These are phyloP conservation scores for Earliella scabrosa DNA, from an alignment of 1,284 basidiomycete genomes.

Conservation along the genomic window DNA sequence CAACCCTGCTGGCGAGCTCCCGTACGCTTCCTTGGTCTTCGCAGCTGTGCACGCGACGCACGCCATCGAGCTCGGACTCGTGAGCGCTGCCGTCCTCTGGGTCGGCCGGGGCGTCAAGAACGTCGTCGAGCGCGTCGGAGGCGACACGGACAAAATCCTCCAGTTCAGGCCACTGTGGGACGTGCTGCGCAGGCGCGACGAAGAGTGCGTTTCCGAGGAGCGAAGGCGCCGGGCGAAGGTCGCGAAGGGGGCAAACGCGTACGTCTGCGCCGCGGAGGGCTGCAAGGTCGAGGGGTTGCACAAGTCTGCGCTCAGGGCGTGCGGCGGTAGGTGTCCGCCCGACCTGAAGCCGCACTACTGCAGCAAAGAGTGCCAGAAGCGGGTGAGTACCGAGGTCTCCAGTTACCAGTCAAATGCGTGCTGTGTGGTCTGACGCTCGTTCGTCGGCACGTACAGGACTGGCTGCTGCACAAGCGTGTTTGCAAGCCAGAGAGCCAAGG, in stretches of 20 bases:
- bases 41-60: not conserved
- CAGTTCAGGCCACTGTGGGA: slow-evolving; percentile 17
- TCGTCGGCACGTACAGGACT: slow-evolving; percentile 7
- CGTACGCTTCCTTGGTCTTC: not conserved
- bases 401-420: no score
- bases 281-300: slow-evolving; percentile 21
- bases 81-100: slow-evolving; percentile 2
- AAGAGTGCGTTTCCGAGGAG: slow-evolving; percentile 1
- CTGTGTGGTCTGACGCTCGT: no score
- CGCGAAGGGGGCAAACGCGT: slow-evolving; percentile 6
- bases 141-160: not conserved
- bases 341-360: slow-evolving; percentile 23
- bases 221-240: slow-evolving; percentile 2
- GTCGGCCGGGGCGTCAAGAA: slow-evolving; percentile 4
- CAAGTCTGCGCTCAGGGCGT: slow-evolving; percentile 17
- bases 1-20: not conserved
- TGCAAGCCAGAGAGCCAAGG: not conserved
- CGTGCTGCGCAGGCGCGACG: slow-evolving; percentile 10
- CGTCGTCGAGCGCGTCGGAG: not conserved
- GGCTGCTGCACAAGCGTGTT: slow-evolving; percentile 2
- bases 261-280: slow-evolving; percentile 17
- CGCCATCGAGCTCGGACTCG: slow-evolving; percentile 7
- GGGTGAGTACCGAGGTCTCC: not conserved
- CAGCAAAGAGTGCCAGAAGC: slow-evolving; percentile 25
- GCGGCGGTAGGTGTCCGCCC: slow-evolving; percentile 15